Evolutionary conservation across 768 basidiomycete species (phyloP).

Genomic region (Podaxis rugospora): DNA sequence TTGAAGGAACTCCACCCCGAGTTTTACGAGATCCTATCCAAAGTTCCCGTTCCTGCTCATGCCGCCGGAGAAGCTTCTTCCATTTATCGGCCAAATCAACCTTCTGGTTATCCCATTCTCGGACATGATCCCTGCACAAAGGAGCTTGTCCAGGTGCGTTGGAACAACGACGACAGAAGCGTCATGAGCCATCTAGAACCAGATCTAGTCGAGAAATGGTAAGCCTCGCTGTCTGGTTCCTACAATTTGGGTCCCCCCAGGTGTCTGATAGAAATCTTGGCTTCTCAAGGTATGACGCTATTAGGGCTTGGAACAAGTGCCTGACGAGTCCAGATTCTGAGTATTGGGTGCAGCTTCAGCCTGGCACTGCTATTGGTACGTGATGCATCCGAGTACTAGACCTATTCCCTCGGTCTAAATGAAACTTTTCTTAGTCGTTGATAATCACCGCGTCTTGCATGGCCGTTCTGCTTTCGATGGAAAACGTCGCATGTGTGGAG

Average conservation of each 20-base stretch:
- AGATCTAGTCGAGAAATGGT: conserved; percentile 73
- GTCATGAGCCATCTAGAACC: conserved; percentile 61
- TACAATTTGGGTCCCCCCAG: neutral
- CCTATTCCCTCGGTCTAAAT: neutral
- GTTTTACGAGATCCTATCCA: conserved; percentile 64
- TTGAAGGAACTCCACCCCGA: conserved; percentile 70
- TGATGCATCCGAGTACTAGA: conserved; percentile 8
- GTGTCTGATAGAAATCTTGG: neutral
- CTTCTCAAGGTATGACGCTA: conserved; percentile 66
- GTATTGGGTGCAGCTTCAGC: conserved; percentile 86
- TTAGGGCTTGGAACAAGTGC: conserved; percentile 71
- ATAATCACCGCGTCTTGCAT: conserved; percentile 93
- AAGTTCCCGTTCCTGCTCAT: conserved; percentile 71
- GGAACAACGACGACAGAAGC: conserved; percentile 95
- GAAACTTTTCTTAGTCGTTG: conserved; percentile 51
- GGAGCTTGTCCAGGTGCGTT: conserved; percentile 73
- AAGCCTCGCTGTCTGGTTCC: conserved; percentile 7
- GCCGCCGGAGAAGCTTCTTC: conserved; percentile 74
- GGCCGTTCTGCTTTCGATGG: conserved; percentile 91
- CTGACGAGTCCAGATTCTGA: conserved; percentile 80
- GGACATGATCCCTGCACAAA: conserved; percentile 56
- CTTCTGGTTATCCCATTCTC: conserved; percentile 65
- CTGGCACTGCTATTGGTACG: conserved; percentile 83
- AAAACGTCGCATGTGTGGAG: conserved; percentile 89
- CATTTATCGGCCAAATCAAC: conserved; percentile 55